Evolutionary conservation across 2,329 filamentous ascomycete genomes (phyloP), one percentile per base, ranked within the genome.

Genomic region (Trichoderma cornu-damae): DNA sequence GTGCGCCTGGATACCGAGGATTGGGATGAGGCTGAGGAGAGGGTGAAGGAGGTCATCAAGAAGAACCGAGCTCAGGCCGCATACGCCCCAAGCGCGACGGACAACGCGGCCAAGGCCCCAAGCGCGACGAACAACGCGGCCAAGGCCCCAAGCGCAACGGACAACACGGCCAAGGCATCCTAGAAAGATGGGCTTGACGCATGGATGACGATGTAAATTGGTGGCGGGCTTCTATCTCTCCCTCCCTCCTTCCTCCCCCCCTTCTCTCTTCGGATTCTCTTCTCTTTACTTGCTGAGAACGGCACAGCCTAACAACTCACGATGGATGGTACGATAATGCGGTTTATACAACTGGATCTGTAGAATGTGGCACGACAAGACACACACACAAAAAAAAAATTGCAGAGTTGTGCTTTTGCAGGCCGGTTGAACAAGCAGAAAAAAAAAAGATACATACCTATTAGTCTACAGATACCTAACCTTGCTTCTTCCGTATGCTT

Each of bases 11-110:
- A 91, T 62, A 90, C 89, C 2, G 82, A 86, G 24, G 91, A 99
- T 69, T 96, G 93, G 92, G 94, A 97, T 67, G 79, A 84, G 58
- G 90, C 94, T 1, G 93, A 97, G 75, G 82, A 85, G 46, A 83
- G 85, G 62, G 88, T 96, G 58, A 90, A 95, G 73, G 81, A 81
- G 53, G 86, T 92, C 54, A 90, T 93, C 77, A 91, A 90, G 76
- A 84, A 81, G 61, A 84, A 80, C 64, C 76, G 82, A 63, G 82
- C 82, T 22, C 79, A 82, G 68, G 77, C 81, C 18, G 75, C 73
- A 48, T 80, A 79, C 61, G 78, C 75, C 1, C 79, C 79, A 3
- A 77, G 73, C 55, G 74, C 74, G 32, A 75, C 73, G 16, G 74
- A 76, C 52, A 65, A 65, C 42, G 53, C 60, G 65, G 60, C 59